A percentile compares a stretch with the other conserved stretches of the same genome.
Evolutionary conservation across 2,329 filamentous ascomycete genomes (phyloP).

Genomic region (Fusarium nisikadoi): DNA sequence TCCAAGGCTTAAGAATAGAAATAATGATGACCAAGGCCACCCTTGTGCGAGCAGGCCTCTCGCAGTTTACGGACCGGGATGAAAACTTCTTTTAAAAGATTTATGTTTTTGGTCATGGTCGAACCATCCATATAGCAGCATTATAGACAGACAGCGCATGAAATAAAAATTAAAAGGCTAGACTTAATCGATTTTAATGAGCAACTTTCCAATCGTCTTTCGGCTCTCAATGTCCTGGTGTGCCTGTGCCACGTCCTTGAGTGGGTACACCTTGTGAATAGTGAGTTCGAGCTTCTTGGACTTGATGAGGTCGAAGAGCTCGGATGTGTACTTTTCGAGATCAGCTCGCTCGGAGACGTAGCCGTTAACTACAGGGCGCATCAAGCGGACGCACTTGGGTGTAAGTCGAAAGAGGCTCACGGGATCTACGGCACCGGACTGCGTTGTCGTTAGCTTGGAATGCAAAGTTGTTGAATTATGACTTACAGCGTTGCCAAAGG

Average conservation of each 20-base stretch:
- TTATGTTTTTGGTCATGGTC: slow-evolving; percentile 35
- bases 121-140: slow-evolving; percentile 39
- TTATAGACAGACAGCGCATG: slow-evolving; percentile 36
- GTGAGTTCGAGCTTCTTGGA: slow-evolving; percentile 76
- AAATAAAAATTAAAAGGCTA: slow-evolving; percentile 27
- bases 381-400: slow-evolving; percentile 80
- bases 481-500: slow-evolving; percentile 82
- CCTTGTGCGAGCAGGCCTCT: slow-evolving; percentile 30
- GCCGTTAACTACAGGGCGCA: slow-evolving; percentile 77
- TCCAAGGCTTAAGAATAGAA: slow-evolving; percentile 42
- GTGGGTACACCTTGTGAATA: slow-evolving; percentile 80
- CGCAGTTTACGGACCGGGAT: slow-evolving; percentile 18
- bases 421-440: slow-evolving; percentile 79
- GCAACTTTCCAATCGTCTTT: slow-evolving; percentile 84
- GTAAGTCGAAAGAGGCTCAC: slow-evolving; percentile 66
- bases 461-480: not conserved
- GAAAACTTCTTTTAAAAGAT: slow-evolving; percentile 15
- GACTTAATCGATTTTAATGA: slow-evolving; percentile 71
- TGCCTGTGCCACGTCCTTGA: slow-evolving; percentile 77
- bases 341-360: slow-evolving; percentile 78
- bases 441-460: slow-evolving; percentile 15
- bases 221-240: slow-evolving; percentile 83
- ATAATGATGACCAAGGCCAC: slow-evolving; percentile 20
- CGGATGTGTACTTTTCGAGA: slow-evolving; percentile 73
- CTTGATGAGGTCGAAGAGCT: slow-evolving; percentile 78